Conservation (phyloP, 2,329 filamentous ascomycete genomes). For the Didymella pomorum region DNA sequence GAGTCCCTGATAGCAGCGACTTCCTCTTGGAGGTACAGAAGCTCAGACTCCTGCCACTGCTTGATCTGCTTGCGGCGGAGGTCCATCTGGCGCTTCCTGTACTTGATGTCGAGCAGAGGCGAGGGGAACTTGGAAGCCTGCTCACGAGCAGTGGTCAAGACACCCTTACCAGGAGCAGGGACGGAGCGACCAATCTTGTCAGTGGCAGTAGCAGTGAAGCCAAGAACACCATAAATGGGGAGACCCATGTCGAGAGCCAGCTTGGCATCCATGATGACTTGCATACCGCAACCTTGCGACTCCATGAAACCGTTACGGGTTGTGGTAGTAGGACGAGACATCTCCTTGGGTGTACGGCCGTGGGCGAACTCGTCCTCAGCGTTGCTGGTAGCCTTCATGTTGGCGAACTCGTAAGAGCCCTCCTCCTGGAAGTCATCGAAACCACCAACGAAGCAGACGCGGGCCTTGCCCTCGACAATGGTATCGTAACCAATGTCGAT, state of each 20-base stretch:
- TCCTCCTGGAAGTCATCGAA: conserved; percentile 99
- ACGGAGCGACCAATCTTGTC: conserved; percentile 99
- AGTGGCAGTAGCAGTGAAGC: conserved; percentile 92
- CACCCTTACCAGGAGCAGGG: conserved; percentile 94
- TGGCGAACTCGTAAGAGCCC: conserved; percentile 98
- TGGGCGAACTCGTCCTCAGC: conserved; percentile 95
- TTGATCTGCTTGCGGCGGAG: conserved; percentile 93
- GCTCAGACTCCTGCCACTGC: conserved; percentile 94
- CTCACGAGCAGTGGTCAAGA: conserved; percentile 94
- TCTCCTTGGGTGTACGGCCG: conserved; percentile 92
- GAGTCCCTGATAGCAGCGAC: conserved; percentile 80
- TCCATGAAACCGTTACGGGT: conserved; percentile 99
- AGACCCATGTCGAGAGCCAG: conserved; percentile 98
- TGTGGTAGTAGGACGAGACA: conserved; percentile 97
- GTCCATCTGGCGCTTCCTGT: conserved; percentile 93
- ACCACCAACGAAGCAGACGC: conserved; percentile 95
- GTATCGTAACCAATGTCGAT: conserved; percentile 98
- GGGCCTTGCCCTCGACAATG: conserved; percentile 97
- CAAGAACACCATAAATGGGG: conserved; percentile 93
- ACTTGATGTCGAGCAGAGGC: conserved; percentile 95
- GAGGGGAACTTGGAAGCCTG: conserved; percentile 91
- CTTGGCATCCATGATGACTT: conserved; percentile 97
- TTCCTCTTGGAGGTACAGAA: conserved; percentile 92
- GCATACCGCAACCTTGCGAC: conserved; percentile 97
- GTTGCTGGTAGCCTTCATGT: conserved; percentile 99